These are phyloP conservation scores for Vitis cinerea DNA, from an alignment of 164 flowering plant genomes.

Conservation along the genomic window DNA sequence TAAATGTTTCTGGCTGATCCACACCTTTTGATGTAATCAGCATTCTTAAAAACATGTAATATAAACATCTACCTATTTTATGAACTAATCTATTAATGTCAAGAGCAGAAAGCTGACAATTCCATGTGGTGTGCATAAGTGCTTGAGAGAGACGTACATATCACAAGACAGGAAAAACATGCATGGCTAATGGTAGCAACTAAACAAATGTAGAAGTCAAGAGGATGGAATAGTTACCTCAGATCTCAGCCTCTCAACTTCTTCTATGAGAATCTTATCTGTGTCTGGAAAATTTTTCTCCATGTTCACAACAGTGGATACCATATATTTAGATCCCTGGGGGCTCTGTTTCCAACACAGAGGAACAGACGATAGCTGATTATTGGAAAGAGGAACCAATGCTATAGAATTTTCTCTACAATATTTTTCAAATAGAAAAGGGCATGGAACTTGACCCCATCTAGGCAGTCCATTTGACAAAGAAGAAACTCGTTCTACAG, in stretches of 20 bases:
- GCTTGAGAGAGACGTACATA: neutral
- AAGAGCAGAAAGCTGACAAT: neutral
- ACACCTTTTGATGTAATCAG: neutral
- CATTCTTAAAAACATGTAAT: neutral
- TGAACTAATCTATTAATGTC: neutral
- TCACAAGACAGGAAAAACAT: neutral
- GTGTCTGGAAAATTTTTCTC: constrained; percentile 21
- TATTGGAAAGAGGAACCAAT: constrained; percentile 8
- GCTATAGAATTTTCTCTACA: constrained; percentile 13
- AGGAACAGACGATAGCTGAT: constrained; percentile 16
- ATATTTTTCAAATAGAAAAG: constrained; percentile 28
- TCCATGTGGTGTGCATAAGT: neutral
- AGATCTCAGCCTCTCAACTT: constrained; percentile 42
- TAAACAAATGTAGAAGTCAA: constrained; percentile 1
- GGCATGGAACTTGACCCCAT: constrained; percentile 63
- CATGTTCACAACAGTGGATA: neutral
- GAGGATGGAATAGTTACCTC: constrained; percentile 36
- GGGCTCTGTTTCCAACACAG: constrained; percentile 5
- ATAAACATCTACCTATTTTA: neutral
- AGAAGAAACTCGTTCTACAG: constrained; percentile 19
- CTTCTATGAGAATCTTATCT: constrained; percentile 39
- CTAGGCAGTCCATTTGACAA: constrained; percentile 28
- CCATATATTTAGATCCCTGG: constrained; percentile 11
- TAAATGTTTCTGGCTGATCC: neutral
- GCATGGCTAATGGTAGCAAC: neutral